A percentile compares a stretch with the other conserved stretches of the same genome.
phyloP scores from a whole-genome alignment of 495 filamentous ascomycete species.

The Peziza echinospora region DNA sequence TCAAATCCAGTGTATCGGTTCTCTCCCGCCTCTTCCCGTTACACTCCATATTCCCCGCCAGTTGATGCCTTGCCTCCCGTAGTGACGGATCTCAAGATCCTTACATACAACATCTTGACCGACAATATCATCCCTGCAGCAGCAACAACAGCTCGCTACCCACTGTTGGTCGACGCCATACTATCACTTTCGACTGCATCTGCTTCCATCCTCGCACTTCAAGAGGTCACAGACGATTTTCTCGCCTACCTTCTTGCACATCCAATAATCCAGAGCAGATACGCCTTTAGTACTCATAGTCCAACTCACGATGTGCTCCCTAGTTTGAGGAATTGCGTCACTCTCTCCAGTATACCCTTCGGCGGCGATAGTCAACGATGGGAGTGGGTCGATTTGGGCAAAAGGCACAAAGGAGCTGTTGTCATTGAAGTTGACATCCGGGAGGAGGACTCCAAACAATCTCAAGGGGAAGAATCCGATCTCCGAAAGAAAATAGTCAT shows the following conservation, averaged over 20 bases:
- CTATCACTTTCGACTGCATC: conserved; percentile 16
- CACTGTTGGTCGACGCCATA: conserved; percentile 28
- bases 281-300: conserved; percentile 30
- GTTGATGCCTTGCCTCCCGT: too few species aligned
- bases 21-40: too few species aligned
- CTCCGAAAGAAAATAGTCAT: conserved; percentile 20
- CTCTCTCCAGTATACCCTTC: conserved; percentile 25
- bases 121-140: conserved; percentile 30
- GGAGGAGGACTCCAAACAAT: too few species aligned
- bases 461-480: conserved; percentile 22
- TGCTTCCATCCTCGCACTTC: conserved; percentile 31
- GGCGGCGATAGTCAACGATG: conserved; percentile 23
- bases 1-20: too few species aligned
- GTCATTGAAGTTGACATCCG: conserved; percentile 19
- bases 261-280: conserved; percentile 23
- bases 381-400: conserved; percentile 25
- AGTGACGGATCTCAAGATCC: conserved; percentile 20
- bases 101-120: conserved; percentile 36
- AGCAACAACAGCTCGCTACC: conserved; percentile 23
- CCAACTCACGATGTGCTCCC: conserved; percentile 28
- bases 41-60: too few species aligned
- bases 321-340: conserved; percentile 31
- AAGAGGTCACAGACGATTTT: conserved; percentile 38
- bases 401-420: conserved; percentile 30
- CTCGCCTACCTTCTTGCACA: conserved; percentile 28